phyloP scores from a whole-genome alignment of 495 filamentous ascomycete genomes.

The Letharia lupina region DNA sequence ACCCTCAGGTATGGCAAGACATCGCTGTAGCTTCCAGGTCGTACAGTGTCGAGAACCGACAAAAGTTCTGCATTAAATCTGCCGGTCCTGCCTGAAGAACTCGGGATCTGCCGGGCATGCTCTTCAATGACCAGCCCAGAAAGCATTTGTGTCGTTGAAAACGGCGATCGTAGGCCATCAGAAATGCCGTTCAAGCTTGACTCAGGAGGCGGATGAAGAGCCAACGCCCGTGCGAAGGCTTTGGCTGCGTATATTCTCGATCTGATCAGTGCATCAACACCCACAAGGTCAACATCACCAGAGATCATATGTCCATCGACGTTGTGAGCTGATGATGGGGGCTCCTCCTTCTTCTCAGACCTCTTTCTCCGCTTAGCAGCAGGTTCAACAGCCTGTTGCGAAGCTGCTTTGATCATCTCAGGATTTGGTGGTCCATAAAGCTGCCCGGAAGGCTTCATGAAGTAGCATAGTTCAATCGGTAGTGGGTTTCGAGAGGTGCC shows the following conservation, averaged over 20 bases:
- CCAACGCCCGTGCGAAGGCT: slow-evolving; percentile 72
- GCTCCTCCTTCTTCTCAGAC: slow-evolving; percentile 66
- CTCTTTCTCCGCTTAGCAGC: slow-evolving; percentile 68
- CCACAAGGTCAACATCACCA: slow-evolving; percentile 90
- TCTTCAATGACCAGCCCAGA: slow-evolving; percentile 83
- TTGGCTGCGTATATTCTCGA: slow-evolving; percentile 79
- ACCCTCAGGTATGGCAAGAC: slow-evolving; percentile 80
- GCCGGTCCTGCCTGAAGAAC: slow-evolving; percentile 28
- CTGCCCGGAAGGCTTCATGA: slow-evolving; percentile 90
- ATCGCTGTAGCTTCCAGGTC: slow-evolving; percentile 76
- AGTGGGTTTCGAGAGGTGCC: slow-evolving; percentile 82
- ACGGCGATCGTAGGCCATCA: slow-evolving; percentile 49
- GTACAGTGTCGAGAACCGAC: slow-evolving; percentile 66
- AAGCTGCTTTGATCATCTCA: slow-evolving; percentile 51
- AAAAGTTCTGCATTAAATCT: slow-evolving; percentile 52
- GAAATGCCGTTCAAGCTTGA: slow-evolving; percentile 33
- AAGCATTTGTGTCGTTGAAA: slow-evolving; percentile 76
- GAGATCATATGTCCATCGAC: slow-evolving; percentile 97
- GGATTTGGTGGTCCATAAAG: slow-evolving; percentile 53
- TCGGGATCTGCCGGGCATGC: slow-evolving; percentile 46
- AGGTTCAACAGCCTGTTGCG: slow-evolving; percentile 42
- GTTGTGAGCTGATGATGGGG: slow-evolving; percentile 65
- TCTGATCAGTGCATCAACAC: slow-evolving; percentile 75
- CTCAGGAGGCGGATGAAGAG: slow-evolving; percentile 36
- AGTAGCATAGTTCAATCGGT: slow-evolving; percentile 78